These are phyloP conservation scores for Trichoderma afroharzianum DNA, from an alignment of 2,329 filamentous ascomycete genomes.

Conservation along the genomic window DNA sequence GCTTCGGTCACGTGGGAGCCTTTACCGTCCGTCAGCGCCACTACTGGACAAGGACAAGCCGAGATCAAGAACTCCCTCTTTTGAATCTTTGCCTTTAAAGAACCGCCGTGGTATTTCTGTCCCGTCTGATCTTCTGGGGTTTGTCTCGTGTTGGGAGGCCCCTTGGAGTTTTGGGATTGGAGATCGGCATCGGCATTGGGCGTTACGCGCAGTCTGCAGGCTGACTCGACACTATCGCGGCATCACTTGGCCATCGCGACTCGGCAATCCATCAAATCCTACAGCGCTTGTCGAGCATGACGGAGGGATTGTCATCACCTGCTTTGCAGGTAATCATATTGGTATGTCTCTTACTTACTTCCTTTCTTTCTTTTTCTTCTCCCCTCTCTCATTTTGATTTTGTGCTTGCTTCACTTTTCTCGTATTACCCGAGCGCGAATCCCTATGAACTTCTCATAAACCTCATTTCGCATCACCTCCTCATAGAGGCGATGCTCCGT, in stretches of 20 bases:
- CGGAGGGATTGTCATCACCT: slow-evolving; percentile 35
- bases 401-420: background rate
- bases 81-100: background rate
- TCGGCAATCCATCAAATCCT: background rate
- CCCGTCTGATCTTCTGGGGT: background rate
- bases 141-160: background rate
- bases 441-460: background rate
- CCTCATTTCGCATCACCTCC: background rate
- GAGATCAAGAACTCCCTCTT: background rate
- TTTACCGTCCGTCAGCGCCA: slow-evolving; percentile 1
- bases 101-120: background rate
- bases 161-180: background rate
- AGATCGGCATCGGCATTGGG: slow-evolving; percentile 3
- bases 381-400: background rate
- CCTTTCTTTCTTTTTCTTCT: background rate
- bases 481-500: background rate
- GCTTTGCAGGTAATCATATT: slow-evolving; percentile 71
- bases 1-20: slow-evolving; percentile 12
- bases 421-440: background rate
- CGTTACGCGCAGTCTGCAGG: slow-evolving; percentile 2
- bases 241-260: background rate
- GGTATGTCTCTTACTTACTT: slow-evolving; percentile 48
- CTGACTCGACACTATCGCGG: background rate
- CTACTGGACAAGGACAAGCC: slow-evolving; percentile 4
- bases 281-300: slow-evolving; percentile 14